These are phyloP conservation scores for Phlyctochytrium arcticum DNA, from an alignment of 192 early-diverging fungal species.

Conservation along the genomic window DNA sequence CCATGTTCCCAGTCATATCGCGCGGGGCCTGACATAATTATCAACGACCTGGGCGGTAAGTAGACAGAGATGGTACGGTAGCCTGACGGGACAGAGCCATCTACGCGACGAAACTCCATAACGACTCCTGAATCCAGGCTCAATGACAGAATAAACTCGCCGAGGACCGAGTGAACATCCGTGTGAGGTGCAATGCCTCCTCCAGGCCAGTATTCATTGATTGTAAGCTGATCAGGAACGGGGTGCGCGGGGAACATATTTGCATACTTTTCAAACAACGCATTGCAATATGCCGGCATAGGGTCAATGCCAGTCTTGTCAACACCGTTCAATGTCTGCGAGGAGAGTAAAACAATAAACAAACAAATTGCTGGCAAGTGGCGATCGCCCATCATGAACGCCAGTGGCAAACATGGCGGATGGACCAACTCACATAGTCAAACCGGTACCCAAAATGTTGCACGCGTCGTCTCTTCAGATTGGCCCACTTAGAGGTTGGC, in stretches of 20 bases:
- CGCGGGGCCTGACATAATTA: constrained; percentile 43
- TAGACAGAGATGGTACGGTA: constrained; percentile 15
- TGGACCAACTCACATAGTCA: constrained; percentile 13
- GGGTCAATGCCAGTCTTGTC: constrained; percentile 5
- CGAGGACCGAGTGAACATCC: constrained; percentile 46
- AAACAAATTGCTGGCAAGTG: no score
- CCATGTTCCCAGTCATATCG: constrained; percentile 49
- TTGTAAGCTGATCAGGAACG: constrained; percentile 48
- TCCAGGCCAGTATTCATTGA: constrained; percentile 50
- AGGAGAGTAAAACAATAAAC: no score
- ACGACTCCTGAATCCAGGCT: constrained; percentile 45
- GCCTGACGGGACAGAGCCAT: neutral
- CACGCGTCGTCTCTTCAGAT: constrained; percentile 43
- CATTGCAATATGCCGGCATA: constrained; percentile 16
- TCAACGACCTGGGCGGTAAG: constrained; percentile 40
- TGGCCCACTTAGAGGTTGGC: constrained; percentile 25
- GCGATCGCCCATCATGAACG: no score
- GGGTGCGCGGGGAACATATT: neutral
- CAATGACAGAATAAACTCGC: constrained; percentile 30
- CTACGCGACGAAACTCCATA: constrained; percentile 50
- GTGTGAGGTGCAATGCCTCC: constrained; percentile 50
- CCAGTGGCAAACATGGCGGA: neutral
- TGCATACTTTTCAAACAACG: constrained; percentile 12
- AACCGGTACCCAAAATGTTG: constrained; percentile 33
- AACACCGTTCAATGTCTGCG: constrained; percentile 15